These are phyloP conservation scores for Spathaspora arborariae DNA, from an alignment of 805 yeast genomes.

Conservation along the genomic window DNA sequence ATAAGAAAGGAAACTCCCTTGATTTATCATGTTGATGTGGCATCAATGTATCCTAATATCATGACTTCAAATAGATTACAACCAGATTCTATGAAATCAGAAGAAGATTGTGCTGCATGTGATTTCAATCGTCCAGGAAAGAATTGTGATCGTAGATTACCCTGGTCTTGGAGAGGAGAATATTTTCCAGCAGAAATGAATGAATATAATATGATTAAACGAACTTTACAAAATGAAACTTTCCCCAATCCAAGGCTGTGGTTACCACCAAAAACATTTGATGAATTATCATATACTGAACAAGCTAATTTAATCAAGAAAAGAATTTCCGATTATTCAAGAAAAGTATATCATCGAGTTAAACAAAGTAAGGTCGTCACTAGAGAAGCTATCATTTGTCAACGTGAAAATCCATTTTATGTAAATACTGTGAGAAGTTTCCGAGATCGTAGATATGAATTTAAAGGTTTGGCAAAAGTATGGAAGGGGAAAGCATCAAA, in stretches of 20 bases:
- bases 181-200: constrained; percentile 86
- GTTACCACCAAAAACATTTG: constrained; percentile 60
- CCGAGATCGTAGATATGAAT: constrained; percentile 94
- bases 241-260: constrained; percentile 63
- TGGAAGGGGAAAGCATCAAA: constrained; percentile 78
- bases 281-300: constrained; percentile 70
- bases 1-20: constrained; percentile 73
- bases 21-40: constrained; percentile 97
- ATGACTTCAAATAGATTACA: constrained; percentile 97
- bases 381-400: constrained; percentile 92
- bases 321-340: constrained; percentile 77
- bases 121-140: constrained; percentile 96
- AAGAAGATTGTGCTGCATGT: constrained; percentile 95
- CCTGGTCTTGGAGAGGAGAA: constrained; percentile 99
- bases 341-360: constrained; percentile 77
- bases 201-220: constrained; percentile 85
- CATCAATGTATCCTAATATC: constrained; percentile 98
- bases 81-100: constrained; percentile 96
- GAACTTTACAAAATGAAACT: constrained; percentile 74
- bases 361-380: constrained; percentile 81
- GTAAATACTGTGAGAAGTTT: constrained; percentile 91
- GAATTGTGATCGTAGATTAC: constrained; percentile 81
- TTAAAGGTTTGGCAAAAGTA: constrained; percentile 86
- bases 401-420: constrained; percentile 95
- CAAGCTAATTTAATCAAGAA: constrained; percentile 75